Base-by-base conservation (phyloP, 164 flowering plant species). In the Vitis amurensis region DNA sequence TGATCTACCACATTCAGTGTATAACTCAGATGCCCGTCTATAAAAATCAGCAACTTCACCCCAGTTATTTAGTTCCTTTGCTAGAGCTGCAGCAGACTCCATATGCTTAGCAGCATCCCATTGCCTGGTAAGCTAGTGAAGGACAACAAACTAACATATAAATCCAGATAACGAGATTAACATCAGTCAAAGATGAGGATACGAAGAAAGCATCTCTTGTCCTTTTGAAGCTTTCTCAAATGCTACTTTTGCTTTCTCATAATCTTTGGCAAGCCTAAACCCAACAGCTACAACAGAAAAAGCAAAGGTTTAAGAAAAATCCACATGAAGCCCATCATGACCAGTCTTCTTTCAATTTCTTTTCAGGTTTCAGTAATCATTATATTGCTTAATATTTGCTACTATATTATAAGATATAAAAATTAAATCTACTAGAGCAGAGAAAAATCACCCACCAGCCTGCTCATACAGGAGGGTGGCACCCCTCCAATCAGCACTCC, bases 91-190 rank as follows among this genome's bases (percentile, higher is more conserved):
- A 72, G 97, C 95, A 70, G 98, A 85, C 66, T 94, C 99, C 99
- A 94, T 88, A 73, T 91, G 98, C 80, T 90, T 94, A 49, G 99
- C 99, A 79, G 98, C 99, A 88, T 94, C 99, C 99, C 99, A 94
- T 23, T 96, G 98, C 44, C 96, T 94, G 64, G 67, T 66, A 79
- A 64, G 17, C 73, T 81, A 55, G 84, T 87, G 56, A 84, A 89
- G 92, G 89, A 79, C 61, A 57, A 64, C 0, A 1, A 53, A 50
- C 9, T 19, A 50, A 17, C 9, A 72, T 15, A 66, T 57, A 17
- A 31, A 61, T 73, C 68, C 17, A 59, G 17, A n/a, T 63, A 10
- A 17, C 14, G 19, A 66, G 2, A 61, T 53, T 3, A 61, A 70
- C 12, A 60, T 7, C 13, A 58, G 2, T 73, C 11, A 55, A 69